Percentiles rank a stretch among this genome's conserved stretches.
phyloP scores from a whole-genome alignment of 768 basidiomycete species.

The Pisolithus microcarpus region DNA sequence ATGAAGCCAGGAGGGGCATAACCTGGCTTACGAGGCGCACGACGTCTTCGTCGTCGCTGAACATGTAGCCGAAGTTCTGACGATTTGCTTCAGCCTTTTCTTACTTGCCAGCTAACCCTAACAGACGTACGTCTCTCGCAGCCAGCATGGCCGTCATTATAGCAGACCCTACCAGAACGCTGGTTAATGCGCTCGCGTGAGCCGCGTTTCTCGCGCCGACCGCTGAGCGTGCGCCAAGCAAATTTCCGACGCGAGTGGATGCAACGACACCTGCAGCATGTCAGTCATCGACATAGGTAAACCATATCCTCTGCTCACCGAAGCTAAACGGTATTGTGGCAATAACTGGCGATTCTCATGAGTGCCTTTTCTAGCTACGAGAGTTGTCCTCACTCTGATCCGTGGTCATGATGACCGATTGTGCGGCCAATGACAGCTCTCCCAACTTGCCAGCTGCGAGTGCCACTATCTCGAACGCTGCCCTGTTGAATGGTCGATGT shows the following conservation, averaged over 20 bases:
- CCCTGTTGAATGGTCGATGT: slow-evolving; percentile 38
- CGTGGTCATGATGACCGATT: slow-evolving; percentile 74
- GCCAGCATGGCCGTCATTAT: slow-evolving; percentile 57
- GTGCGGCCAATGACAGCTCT: slow-evolving; percentile 59
- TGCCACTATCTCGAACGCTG: slow-evolving; percentile 77
- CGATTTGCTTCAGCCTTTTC: neutral
- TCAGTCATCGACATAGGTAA: neutral
- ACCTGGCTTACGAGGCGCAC: slow-evolving; percentile 42
- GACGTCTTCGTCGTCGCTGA: slow-evolving; percentile 55
- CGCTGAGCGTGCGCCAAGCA: slow-evolving; percentile 54
- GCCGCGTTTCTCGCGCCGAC: slow-evolving; percentile 48
- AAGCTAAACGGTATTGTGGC: slow-evolving; percentile 74
- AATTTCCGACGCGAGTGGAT: slow-evolving; percentile 65
- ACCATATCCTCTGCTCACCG: slow-evolving; percentile 25
- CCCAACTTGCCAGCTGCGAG: slow-evolving; percentile 69
- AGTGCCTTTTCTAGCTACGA: neutral
- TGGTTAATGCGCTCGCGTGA: slow-evolving; percentile 57
- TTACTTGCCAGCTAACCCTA: neutral
- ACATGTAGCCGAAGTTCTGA: slow-evolving; percentile 57
- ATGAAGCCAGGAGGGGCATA: slow-evolving; percentile 49
- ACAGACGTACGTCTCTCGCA: slow-evolving; percentile 44
- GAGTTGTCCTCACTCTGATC: slow-evolving; percentile 50
- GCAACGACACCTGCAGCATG: slow-evolving; percentile 49
- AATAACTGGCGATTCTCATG: slow-evolving; percentile 37
- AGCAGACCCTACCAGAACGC: slow-evolving; percentile 48